Conservation (phyloP, 768 basidiomycete genomes). For the Grammothele lineata region DNA sequence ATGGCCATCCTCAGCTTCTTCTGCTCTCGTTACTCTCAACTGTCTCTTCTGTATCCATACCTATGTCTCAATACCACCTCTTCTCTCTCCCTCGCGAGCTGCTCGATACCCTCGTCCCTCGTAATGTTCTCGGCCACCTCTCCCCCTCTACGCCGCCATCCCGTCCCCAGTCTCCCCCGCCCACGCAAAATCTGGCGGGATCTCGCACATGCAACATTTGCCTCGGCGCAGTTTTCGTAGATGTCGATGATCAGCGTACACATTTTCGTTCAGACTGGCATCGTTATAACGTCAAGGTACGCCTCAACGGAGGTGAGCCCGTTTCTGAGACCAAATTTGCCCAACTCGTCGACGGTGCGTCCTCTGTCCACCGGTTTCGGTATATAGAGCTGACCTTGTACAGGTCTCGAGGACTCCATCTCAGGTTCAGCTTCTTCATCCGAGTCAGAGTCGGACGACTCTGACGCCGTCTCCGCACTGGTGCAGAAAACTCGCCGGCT, state of each 20-base stretch:
- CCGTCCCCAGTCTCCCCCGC: slow-evolving; percentile 30
- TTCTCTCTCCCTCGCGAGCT: slow-evolving; percentile 71
- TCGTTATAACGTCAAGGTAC: slow-evolving; percentile 91
- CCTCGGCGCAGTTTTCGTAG: slow-evolving; percentile 59
- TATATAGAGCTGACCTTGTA: not conserved
- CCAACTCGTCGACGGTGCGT: slow-evolving; percentile 75
- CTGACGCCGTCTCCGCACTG: slow-evolving; percentile 64
- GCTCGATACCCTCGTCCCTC: slow-evolving; percentile 64
- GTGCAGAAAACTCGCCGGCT: slow-evolving; percentile 32
- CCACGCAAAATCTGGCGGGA: slow-evolving; percentile 30
- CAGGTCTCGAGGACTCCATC: slow-evolving; percentile 81
- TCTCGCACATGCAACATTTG: slow-evolving; percentile 70
- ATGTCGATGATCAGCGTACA: slow-evolving; percentile 75
- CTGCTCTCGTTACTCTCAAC: not conserved
- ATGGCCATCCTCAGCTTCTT: not conserved
- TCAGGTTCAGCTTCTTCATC: slow-evolving; percentile 87
- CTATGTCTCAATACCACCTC: slow-evolving; percentile 44
- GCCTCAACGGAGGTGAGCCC: slow-evolving; percentile 55
- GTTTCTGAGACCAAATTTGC: slow-evolving; percentile 71
- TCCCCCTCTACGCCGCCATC: slow-evolving; percentile 23
- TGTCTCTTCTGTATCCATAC: slow-evolving; percentile 4
- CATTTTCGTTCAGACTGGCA: slow-evolving; percentile 98
- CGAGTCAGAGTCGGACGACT: slow-evolving; percentile 52
- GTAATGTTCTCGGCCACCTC: slow-evolving; percentile 48
- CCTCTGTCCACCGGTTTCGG: not conserved